These are phyloP conservation scores for Ogataea neopini DNA, from an alignment of 805 yeast species.

Conservation along the genomic window DNA sequence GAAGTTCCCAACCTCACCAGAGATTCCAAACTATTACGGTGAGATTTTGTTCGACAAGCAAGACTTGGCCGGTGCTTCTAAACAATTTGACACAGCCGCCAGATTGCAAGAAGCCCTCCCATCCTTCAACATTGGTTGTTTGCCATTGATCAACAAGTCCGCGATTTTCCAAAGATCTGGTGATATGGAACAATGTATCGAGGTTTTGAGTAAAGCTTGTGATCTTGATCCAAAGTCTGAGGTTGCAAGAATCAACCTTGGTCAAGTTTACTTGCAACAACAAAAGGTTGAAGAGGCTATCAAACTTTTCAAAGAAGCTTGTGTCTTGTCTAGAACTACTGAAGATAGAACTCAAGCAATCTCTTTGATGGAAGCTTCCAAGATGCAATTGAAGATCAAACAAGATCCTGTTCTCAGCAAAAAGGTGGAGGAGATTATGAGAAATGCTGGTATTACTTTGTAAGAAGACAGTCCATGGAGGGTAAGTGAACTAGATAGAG, in stretches of 20 bases:
- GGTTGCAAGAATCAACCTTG: conserved; percentile 85
- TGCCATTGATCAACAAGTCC: conserved; percentile 90
- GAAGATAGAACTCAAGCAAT: conserved; percentile 90
- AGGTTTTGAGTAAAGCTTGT: conserved; percentile 70
- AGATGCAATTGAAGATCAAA: conserved; percentile 79
- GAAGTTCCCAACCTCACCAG: conserved; percentile 84
- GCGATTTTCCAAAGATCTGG: conserved; percentile 61
- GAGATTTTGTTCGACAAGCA: conserved; percentile 86
- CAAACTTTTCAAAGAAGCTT: conserved; percentile 76
- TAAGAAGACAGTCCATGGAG: background rate
- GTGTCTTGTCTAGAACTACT: conserved; percentile 76
- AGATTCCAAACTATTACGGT: conserved; percentile 93
- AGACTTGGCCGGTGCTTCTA: conserved; percentile 68
- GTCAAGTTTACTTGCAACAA: conserved; percentile 84
- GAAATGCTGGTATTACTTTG: conserved; percentile 32
- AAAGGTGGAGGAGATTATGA: conserved; percentile 63
- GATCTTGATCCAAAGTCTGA: conserved; percentile 86
- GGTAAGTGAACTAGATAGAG: conserved; percentile 1
- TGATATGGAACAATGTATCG: conserved; percentile 58
- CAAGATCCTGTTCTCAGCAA: conserved; percentile 64
- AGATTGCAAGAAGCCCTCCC: conserved; percentile 74
- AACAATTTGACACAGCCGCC: conserved; percentile 83
- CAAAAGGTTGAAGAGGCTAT: conserved; percentile 84
- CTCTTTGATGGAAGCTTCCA: conserved; percentile 89
- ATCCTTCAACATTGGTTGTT: conserved; percentile 77